phyloP scores from a whole-genome alignment of 2,329 filamentous ascomycete genomes.

The Colletotrichum tanaceti region DNA sequence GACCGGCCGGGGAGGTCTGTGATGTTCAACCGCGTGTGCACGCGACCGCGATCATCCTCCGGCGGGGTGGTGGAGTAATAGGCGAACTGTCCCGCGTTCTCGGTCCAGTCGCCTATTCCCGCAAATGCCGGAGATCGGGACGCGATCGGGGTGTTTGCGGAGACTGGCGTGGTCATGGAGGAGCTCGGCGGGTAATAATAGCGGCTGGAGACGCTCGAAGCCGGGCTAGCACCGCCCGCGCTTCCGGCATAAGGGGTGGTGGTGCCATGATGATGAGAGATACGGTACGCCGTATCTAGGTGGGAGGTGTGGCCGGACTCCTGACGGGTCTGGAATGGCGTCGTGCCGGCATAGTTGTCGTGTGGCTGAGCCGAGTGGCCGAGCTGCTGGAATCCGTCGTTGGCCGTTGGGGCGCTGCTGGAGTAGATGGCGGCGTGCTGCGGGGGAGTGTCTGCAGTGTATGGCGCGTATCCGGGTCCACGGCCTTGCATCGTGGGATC shows the following conservation, averaged over 20 bases:
- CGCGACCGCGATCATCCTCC: not conserved
- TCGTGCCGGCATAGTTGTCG: not conserved
- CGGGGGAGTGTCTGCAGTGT: not conserved
- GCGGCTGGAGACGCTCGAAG: not conserved
- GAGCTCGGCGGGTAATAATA: not conserved
- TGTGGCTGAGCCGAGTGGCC: not conserved
- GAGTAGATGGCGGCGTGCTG: not conserved
- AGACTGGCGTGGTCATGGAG: not conserved
- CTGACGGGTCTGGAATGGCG: no score
- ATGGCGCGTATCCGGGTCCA: not conserved
- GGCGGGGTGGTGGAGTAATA: not conserved
- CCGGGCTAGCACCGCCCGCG: not conserved
- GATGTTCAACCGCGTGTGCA: not conserved
- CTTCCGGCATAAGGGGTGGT: not conserved
- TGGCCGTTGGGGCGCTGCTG: not conserved
- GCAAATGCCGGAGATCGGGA: not conserved
- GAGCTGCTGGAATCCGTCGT: not conserved
- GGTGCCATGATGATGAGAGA: no score
- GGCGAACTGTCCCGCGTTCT: not conserved
- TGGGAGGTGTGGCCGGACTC: not conserved
- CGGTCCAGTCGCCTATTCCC: constrained; percentile 1
- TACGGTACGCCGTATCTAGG: not conserved
- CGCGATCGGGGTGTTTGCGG: not conserved
- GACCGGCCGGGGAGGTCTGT: not conserved
- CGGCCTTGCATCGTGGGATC: not conserved